Percentiles rank a stretch among this genome's conserved stretches.
Conservation (phyloP, 129 eudicot species). For the Flaveria robusta region DNA sequence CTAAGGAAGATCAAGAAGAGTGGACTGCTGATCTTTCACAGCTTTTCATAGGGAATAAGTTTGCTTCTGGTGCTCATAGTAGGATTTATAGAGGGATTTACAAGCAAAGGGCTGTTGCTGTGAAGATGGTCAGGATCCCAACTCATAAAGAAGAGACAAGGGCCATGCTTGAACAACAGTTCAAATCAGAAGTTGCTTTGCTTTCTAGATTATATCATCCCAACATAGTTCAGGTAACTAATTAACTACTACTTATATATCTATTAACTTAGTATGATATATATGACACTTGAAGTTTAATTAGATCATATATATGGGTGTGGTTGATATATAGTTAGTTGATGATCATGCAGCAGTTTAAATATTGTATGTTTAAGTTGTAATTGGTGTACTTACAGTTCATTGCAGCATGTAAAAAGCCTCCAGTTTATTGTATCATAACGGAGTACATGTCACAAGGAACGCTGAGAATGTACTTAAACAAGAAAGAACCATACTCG, state of each 20-base stretch:
- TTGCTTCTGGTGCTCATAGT: conserved; percentile 98
- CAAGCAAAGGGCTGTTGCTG: conserved; percentile 95
- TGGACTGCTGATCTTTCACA: conserved; percentile 99
- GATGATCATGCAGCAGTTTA: no score
- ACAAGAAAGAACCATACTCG: conserved; percentile 98
- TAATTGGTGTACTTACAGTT: conserved; percentile 44
- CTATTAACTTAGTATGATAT: no score
- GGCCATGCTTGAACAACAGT: conserved; percentile 77
- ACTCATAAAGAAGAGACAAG: conserved; percentile 87
- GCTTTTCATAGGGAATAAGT: conserved; percentile 92
- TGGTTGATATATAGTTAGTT: no score
- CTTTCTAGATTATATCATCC: conserved; percentile 92
- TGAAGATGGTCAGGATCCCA: conserved; percentile 95
- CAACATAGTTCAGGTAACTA: conserved; percentile 84
- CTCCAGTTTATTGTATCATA: conserved; percentile 91
- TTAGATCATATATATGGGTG: no score
- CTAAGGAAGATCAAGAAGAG: conserved; percentile 82
- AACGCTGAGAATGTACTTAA: conserved; percentile 90
- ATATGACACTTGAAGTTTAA: no score
- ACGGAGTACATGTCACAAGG: conserved; percentile 99
- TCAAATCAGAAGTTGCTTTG: conserved; percentile 87
- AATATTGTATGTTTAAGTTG: no score
- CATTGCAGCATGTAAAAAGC: conserved; percentile 99
- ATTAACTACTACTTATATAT: background rate
- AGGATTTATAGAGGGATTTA: conserved; percentile 94